Evolutionary conservation across 2,329 filamentous ascomycete genomes (phyloP).

Genomic region (Fusarium anthophilum): DNA sequence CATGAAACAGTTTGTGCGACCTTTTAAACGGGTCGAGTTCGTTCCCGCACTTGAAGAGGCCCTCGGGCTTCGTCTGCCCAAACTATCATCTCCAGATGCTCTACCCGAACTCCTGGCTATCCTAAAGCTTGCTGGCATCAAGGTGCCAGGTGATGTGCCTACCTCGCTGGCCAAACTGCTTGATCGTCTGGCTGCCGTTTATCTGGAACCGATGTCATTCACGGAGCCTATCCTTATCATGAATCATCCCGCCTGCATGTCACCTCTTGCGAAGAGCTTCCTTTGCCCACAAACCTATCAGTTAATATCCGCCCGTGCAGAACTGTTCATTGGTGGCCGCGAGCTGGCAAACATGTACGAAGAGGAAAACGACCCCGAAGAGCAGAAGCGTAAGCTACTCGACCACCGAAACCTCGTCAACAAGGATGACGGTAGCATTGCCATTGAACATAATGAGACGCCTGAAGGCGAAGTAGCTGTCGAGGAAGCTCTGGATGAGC

Average conservation of each 20-base stretch:
- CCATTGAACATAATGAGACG: slow-evolving; percentile 38
- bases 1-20: slow-evolving; percentile 57
- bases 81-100: slow-evolving; percentile 66
- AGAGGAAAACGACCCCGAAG: slow-evolving; percentile 93
- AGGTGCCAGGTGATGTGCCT: slow-evolving; percentile 71
- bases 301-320: slow-evolving; percentile 80
- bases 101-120: slow-evolving; percentile 63
- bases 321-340: slow-evolving; percentile 81
- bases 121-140: slow-evolving; percentile 66
- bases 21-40: slow-evolving; percentile 80
- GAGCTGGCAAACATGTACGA: slow-evolving; percentile 98
- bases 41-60: slow-evolving; percentile 78
- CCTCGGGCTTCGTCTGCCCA: slow-evolving; percentile 72
- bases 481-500: slow-evolving; percentile 10
- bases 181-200: slow-evolving; percentile 79
- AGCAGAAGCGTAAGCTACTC: slow-evolving; percentile 84
- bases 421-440: slow-evolving; percentile 46
- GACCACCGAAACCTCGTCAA: slow-evolving; percentile 57
- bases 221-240: slow-evolving; percentile 82
- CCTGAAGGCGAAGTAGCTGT: slow-evolving; percentile 3
- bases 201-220: slow-evolving; percentile 80
- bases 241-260: slow-evolving; percentile 89
- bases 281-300: slow-evolving; percentile 74
- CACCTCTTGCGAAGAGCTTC: slow-evolving; percentile 90
- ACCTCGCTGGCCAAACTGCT: slow-evolving; percentile 74